Percentiles rank a stretch among this genome's conserved stretches.
Evolutionary conservation across 768 basidiomycete genomes (phyloP).

Genomic region (Podaxis rugospora): DNA sequence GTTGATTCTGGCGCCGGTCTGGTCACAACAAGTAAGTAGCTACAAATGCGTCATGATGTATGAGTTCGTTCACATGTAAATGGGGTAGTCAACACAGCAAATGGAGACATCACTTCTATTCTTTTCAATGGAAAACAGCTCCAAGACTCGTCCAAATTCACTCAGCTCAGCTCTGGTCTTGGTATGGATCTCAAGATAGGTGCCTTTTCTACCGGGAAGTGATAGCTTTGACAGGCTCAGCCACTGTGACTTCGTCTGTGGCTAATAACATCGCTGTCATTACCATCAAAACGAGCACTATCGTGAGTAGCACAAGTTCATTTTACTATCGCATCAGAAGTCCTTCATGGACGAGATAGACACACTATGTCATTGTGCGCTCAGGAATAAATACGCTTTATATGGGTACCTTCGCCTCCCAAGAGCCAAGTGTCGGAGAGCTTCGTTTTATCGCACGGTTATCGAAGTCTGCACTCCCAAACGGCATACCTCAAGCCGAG

Average conservation of each 20-base stretch:
- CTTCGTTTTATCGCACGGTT: conserved; percentile 46
- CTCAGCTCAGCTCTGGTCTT: conserved; percentile 43
- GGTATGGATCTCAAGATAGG: conserved; percentile 19
- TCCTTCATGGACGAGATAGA: conserved; percentile 20
- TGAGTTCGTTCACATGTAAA: neutral
- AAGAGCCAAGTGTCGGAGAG: conserved; percentile 44
- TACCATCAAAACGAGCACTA: conserved; percentile 39
- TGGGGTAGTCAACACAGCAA: conserved; percentile 31
- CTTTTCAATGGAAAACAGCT: conserved; percentile 41
- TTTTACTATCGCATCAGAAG: neutral
- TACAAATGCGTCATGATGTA: neutral
- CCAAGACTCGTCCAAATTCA: conserved; percentile 40
- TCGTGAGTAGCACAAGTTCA: conserved; percentile 24
- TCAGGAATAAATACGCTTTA: conserved; percentile 41
- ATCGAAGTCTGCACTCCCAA: conserved; percentile 33
- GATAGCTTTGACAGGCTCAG: conserved; percentile 26
- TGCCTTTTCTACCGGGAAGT: neutral
- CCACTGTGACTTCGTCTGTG: conserved; percentile 35
- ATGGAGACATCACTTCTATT: conserved; percentile 44
- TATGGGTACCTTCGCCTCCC: conserved; percentile 41
- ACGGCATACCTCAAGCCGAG: conserved; percentile 33
- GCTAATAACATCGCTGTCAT: conserved; percentile 36
- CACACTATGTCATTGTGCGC: conserved; percentile 42
- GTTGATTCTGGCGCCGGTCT: conserved; percentile 43
- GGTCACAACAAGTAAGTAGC: conserved; percentile 34